phyloP scores from a whole-genome alignment of 495 filamentous ascomycete genomes.

The Amorphotheca resinae region DNA sequence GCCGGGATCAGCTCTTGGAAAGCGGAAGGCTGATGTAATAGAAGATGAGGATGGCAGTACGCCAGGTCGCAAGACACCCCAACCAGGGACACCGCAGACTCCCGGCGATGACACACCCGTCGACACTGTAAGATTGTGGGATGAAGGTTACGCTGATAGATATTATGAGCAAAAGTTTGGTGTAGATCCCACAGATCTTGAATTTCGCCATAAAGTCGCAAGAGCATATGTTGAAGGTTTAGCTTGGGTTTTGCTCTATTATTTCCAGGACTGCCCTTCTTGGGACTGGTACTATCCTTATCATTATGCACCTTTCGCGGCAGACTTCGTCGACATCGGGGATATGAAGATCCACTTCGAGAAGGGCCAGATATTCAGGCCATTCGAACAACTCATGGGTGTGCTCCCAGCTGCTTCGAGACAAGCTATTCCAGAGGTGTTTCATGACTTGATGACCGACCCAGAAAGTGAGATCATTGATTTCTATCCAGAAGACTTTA shows the following conservation, averaged over 20 bases:
- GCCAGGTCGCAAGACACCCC: conserved; percentile 41
- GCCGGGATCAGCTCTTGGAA: conserved; percentile 32
- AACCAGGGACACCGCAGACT: conserved; percentile 33
- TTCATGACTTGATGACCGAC: conserved; percentile 79
- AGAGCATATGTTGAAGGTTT: conserved; percentile 88
- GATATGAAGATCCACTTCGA: conserved; percentile 73
- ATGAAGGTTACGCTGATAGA: conserved; percentile 83
- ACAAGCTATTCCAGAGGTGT: conserved; percentile 76
- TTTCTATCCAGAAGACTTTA: conserved; percentile 93
- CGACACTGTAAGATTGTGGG: conserved; percentile 88
- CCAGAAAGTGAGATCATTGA: conserved; percentile 84
- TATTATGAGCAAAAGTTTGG: conserved; percentile 98
- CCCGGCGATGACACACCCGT: conserved; percentile 46
- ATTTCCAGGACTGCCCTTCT: conserved; percentile 94
- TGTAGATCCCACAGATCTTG: conserved; percentile 67
- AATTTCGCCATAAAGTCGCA: conserved; percentile 87
- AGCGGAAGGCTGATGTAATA: conserved; percentile 45
- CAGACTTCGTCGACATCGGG: conserved; percentile 78
- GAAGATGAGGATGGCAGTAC: conserved; percentile 46
- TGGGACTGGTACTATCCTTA: conserved; percentile 99
- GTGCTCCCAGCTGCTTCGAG: conserved; percentile 87
- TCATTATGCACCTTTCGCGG: conserved; percentile 95
- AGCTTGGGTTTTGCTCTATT: conserved; percentile 96
- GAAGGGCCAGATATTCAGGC: conserved; percentile 75
- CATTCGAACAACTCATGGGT: conserved; percentile 98